Percentiles rank a stretch among this genome's conserved stretches.
phyloP scores from a whole-genome alignment of 495 filamentous ascomycete species.

The Hyaloscypha hepaticicola region DNA sequence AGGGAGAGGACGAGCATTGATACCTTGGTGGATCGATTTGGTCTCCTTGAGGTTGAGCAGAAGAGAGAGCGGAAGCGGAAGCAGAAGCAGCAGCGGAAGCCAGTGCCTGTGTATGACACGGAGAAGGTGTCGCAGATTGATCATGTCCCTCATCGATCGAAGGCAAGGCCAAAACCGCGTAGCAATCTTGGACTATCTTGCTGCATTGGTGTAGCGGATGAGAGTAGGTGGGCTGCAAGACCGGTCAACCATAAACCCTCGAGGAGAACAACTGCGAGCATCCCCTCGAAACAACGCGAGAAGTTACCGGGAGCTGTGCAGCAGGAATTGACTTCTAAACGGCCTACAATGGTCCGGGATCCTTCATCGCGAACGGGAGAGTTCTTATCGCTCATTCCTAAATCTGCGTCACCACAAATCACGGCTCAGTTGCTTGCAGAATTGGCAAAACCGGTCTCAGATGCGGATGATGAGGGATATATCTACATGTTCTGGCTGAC shows the following conservation, averaged over 20 bases:
- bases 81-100: conserved; percentile 11
- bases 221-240: conserved; percentile 22
- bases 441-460: conserved; percentile 77
- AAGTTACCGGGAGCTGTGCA: conserved; percentile 1
- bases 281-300: conserved; percentile 12
- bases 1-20: conserved; percentile 74
- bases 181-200: conserved; percentile 26
- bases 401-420: conserved; percentile 58
- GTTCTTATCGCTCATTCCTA: conserved; percentile 67
- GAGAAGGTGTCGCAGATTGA: conserved; percentile 8
- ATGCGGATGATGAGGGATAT: conserved; percentile 79
- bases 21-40: conserved; percentile 75
- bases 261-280: conserved; percentile 9
- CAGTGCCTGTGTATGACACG: background rate
- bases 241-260: conserved; percentile 16
- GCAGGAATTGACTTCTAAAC: background rate
- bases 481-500: conserved; percentile 98
- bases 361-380: conserved; percentile 47
- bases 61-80: conserved; percentile 21
- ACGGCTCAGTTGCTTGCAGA: conserved; percentile 68
- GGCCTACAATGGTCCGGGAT: conserved; percentile 25
- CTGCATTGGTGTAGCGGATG: conserved; percentile 30
- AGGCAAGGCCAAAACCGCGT: conserved; percentile 15
- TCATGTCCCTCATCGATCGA: background rate
- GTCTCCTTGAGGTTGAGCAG: conserved; percentile 51